These are phyloP conservation scores for Sonneratia alba DNA, from an alignment of 345 rosid species.

Conservation along the genomic window DNA sequence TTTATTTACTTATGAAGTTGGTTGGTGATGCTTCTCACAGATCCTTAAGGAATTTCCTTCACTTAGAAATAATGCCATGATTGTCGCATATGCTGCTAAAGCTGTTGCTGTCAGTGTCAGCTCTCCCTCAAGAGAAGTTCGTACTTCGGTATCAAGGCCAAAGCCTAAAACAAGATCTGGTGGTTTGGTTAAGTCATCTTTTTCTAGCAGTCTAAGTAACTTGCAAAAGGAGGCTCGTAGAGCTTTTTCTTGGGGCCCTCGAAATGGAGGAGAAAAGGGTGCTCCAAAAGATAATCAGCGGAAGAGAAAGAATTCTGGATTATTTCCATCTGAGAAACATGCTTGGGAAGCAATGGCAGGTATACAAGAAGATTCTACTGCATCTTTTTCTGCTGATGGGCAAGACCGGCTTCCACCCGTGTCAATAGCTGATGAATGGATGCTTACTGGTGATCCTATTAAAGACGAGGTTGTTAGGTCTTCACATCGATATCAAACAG, in stretches of 20 bases:
- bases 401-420: slow-evolving; percentile 85
- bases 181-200: slow-evolving; percentile 53
- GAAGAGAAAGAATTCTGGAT: slow-evolving; percentile 80
- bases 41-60: slow-evolving; percentile 85
- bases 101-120: slow-evolving; percentile 65
- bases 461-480: slow-evolving; percentile 82
- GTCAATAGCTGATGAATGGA: slow-evolving; percentile 91
- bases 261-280: slow-evolving; percentile 66
- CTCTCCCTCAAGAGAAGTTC: slow-evolving; percentile 68
- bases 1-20: background rate
- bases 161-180: slow-evolving; percentile 55
- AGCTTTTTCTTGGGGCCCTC: slow-evolving; percentile 96
- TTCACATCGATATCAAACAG: slow-evolving; percentile 82
- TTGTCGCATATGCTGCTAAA: slow-evolving; percentile 81
- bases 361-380: slow-evolving; percentile 66
- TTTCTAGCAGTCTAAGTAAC: slow-evolving; percentile 78
- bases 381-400: slow-evolving; percentile 57
- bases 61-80: slow-evolving; percentile 62
- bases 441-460: slow-evolving; percentile 63
- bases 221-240: slow-evolving; percentile 92
- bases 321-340: slow-evolving; percentile 71
- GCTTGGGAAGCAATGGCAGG: slow-evolving; percentile 98
- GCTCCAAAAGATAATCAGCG: slow-evolving; percentile 71
- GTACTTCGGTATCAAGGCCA: slow-evolving; percentile 58
- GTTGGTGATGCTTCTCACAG: slow-evolving; percentile 22